Evolutionary conservation across 305 asterid genomes (phyloP).

Genomic region (Stenogyne calaminthoides): DNA sequence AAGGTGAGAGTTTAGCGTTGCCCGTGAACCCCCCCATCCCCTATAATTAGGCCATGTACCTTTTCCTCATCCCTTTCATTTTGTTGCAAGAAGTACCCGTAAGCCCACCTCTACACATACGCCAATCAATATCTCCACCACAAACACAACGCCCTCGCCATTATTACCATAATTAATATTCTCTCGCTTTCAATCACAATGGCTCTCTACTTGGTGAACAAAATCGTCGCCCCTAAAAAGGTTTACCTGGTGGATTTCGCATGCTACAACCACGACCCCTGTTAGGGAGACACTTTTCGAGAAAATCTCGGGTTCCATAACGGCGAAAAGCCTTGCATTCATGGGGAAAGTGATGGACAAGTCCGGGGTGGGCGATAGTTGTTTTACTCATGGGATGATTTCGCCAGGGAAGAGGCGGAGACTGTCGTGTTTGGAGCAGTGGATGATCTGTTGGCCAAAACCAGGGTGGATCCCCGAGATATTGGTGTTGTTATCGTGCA

Average conservation of each 20-base stretch:
- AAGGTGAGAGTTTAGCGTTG: too few relatives aligned
- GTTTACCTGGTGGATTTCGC: conserved; percentile 40
- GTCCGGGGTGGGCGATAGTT: conserved; percentile 25
- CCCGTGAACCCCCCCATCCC: too few relatives aligned
- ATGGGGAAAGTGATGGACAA: conserved; percentile 23
- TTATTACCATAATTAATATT: background rate
- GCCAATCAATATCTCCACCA: background rate
- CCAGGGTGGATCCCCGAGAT: conserved; percentile 24
- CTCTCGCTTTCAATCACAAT: background rate
- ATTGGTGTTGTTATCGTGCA: conserved; percentile 37
- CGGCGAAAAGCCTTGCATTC: conserved; percentile 30
- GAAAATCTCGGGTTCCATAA: background rate
- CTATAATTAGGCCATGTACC: too few relatives aligned
- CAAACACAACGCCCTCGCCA: background rate
- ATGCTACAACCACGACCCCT: conserved; percentile 39
- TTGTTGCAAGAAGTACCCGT: background rate
- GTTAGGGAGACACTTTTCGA: background rate
- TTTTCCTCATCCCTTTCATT: too few relatives aligned
- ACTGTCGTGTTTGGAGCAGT: conserved; percentile 32
- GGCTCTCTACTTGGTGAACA: background rate
- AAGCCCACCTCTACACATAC: background rate
- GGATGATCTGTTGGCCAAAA: conserved; percentile 29
- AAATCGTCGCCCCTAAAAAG: conserved; percentile 14
- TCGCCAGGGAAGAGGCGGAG: conserved; percentile 42
- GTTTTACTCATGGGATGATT: background rate